Percentiles rank a stretch among this genome's conserved stretches.
phyloP scores from a whole-genome alignment of 1,139 yeast genomes.

The Suhomyces panamericanus region DNA sequence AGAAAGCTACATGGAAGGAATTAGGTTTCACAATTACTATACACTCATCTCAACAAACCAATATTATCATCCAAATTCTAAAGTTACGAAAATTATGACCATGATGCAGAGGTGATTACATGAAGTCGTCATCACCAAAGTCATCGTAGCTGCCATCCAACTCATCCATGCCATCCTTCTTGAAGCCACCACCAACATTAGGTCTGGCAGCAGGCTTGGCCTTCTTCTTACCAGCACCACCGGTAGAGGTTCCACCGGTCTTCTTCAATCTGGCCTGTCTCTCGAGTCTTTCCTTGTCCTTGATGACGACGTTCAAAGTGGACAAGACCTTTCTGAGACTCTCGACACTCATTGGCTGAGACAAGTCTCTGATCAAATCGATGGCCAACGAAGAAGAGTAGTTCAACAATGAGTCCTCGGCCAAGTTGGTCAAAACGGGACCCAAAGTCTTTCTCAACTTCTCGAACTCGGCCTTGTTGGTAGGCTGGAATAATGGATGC shows the following conservation, averaged over 20 bases:
- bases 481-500: constrained; percentile 80
- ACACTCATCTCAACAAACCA: neutral
- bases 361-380: constrained; percentile 81
- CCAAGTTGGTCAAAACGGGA: constrained; percentile 63
- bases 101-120: constrained; percentile 47
- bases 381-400: constrained; percentile 77
- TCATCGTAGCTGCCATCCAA: constrained; percentile 50
- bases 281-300: constrained; percentile 87
- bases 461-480: constrained; percentile 78
- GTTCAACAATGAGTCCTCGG: constrained; percentile 61
- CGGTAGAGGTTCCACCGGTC: constrained; percentile 83
- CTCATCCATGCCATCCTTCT: constrained; percentile 70
- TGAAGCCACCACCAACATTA: constrained; percentile 75
- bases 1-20: neutral
- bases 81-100: neutral
- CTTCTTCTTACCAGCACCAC: constrained; percentile 95
- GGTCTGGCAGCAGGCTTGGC: constrained; percentile 74
- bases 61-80: neutral
- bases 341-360: constrained; percentile 79
- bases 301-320: constrained; percentile 76
- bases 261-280: constrained; percentile 78
- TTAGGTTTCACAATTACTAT: neutral
- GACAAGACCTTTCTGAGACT: constrained; percentile 83
- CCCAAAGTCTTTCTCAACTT: constrained; percentile 77
- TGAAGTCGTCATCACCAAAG: constrained; percentile 79